These are phyloP conservation scores for Boletellus deceptivus DNA, from an alignment of 1,284 basidiomycete genomes.

Conservation along the genomic window DNA sequence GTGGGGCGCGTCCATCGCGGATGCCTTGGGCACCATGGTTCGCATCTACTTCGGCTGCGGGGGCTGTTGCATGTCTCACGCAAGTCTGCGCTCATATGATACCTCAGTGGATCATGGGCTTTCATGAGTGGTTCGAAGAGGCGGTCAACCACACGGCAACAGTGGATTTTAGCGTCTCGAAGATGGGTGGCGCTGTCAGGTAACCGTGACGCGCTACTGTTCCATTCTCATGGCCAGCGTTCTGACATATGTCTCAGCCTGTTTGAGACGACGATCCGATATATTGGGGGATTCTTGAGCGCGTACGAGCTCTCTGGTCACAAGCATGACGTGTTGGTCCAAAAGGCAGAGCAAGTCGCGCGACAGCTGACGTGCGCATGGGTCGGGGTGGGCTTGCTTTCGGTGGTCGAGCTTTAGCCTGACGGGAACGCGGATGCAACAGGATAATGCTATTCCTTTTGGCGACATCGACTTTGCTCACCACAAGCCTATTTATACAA, in stretches of 20 bases:
- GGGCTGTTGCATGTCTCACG: neutral
- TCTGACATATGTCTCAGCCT: conserved; percentile 43
- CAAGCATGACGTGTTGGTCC: conserved; percentile 49
- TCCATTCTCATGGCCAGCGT: neutral
- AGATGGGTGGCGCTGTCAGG: conserved; percentile 52
- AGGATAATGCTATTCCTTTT: conserved; percentile 54
- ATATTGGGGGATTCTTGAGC: conserved; percentile 66
- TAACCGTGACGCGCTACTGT: conserved; percentile 25
- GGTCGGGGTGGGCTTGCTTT: conserved; percentile 41
- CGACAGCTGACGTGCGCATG: conserved; percentile 68
- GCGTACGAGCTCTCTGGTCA: conserved; percentile 81
- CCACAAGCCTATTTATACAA: conserved; percentile 40
- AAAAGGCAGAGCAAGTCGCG: conserved; percentile 67
- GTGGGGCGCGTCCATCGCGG: conserved; percentile 68
- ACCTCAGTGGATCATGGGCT: conserved; percentile 26
- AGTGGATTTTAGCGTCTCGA: conserved; percentile 56
- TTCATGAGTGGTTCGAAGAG: conserved; percentile 53
- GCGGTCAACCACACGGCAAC: conserved; percentile 49
- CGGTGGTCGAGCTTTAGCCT: neutral
- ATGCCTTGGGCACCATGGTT: conserved; percentile 65
- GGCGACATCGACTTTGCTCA: conserved; percentile 51
- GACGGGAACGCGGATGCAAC: neutral
- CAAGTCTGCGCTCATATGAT: neutral
- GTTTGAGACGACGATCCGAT: conserved; percentile 90
- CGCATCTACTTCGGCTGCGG: conserved; percentile 10